Conservation (phyloP, 305 asterid species). For the Euphrasia arctica region DNA sequence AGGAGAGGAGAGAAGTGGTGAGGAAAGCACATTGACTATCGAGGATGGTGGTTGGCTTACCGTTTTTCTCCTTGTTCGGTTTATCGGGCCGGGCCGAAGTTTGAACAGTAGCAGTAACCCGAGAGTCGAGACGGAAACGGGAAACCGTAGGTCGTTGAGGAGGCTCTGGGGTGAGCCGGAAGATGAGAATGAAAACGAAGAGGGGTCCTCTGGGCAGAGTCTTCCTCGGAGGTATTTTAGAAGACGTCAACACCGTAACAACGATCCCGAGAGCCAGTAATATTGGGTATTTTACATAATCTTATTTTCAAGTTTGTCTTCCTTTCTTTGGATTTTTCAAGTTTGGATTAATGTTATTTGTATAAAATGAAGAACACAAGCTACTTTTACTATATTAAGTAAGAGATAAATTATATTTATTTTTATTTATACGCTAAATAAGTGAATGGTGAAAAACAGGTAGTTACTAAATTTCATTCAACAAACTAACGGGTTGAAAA, state of each 20-base stretch:
- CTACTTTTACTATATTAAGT: too few relatives aligned
- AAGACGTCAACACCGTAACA: conserved; percentile 29
- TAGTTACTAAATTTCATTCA: background rate
- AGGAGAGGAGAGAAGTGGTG: conserved; percentile 56
- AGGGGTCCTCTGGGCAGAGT: conserved; percentile 32
- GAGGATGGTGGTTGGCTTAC: conserved; percentile 77
- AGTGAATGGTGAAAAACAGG: too few relatives aligned
- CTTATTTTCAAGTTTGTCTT: too few relatives aligned
- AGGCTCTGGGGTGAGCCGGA: conserved; percentile 59
- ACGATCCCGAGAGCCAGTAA: conserved; percentile 17
- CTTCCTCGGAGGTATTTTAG: conserved; percentile 38
- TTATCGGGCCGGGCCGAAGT: conserved; percentile 49
- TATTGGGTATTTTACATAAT: too few relatives aligned
- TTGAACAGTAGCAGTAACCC: conserved; percentile 39
- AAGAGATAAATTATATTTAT: too few relatives aligned
- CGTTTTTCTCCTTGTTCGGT: conserved; percentile 63
- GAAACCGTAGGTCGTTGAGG: conserved; percentile 41
- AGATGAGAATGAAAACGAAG: conserved; percentile 44
- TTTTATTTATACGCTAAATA: too few relatives aligned
- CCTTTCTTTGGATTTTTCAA: too few relatives aligned
- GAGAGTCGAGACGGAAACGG: conserved; percentile 48
- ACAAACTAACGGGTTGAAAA: background rate
- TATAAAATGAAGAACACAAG: too few relatives aligned
- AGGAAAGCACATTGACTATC: conserved; percentile 48
- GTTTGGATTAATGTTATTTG: too few relatives aligned